These are phyloP conservation scores for Sclerotinia glacialis DNA, from an alignment of 2,329 filamentous ascomycete species.

Conservation along the genomic window DNA sequence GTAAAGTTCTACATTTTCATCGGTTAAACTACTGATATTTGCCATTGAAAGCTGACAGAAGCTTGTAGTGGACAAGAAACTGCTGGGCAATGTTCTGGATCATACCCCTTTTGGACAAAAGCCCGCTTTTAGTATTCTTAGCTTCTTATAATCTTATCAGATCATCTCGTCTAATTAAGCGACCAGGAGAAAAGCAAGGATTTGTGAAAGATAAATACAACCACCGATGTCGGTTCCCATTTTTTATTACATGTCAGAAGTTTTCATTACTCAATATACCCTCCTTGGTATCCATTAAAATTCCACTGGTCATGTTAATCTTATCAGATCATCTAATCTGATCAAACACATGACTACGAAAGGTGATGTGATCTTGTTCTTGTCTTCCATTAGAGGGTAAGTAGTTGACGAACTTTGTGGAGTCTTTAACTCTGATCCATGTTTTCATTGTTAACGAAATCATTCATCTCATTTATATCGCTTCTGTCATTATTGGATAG, in stretches of 20 bases:
- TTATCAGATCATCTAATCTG: conserved; percentile 21
- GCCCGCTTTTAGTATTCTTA: not conserved
- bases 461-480: not conserved
- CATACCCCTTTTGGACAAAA: not conserved
- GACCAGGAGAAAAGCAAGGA: too few relatives aligned
- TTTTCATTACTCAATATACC: not conserved
- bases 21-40: not conserved
- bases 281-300: not conserved
- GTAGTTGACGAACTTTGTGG: not conserved
- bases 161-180: not conserved
- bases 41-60: not conserved
- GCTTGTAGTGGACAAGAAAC: not conserved
- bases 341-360: not conserved
- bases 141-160: conserved; percentile 1
- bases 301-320: not conserved
- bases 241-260: not conserved
- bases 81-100: not conserved
- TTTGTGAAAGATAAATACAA: not conserved
- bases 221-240: not conserved
- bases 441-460: not conserved
- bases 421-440: not conserved
- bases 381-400: not conserved
- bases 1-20: not conserved
- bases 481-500: not conserved
- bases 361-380: not conserved